Evolutionary conservation across 139 green algal genomes (phyloP), one percentile per base, ranked within the genome.

Genomic region (Trebouxia sp.): DNA sequence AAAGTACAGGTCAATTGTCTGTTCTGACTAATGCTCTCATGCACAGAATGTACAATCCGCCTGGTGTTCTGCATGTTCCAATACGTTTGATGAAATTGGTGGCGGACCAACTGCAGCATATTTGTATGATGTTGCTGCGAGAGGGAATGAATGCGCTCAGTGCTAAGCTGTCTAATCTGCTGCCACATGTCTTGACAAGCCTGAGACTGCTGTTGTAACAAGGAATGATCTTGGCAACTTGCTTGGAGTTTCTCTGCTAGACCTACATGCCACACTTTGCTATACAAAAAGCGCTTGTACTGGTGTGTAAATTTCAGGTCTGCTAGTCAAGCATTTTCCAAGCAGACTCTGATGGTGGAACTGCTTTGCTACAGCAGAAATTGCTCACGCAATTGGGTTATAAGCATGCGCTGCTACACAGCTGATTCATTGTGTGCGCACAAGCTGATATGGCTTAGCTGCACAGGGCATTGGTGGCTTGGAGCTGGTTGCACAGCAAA

Each of bases 51-150:
- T 6, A 69, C 0, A 0, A 69, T 17, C 20, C 30, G 58, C 30
- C 58, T 69, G 12, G 58, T 69, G 28, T 10, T 24, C 30, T 69
- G 58, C 58, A 42, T 69, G 30, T 69, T 69, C 58, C 58, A 69
- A 42, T 69, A 69, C 30, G 39, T 28, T 30, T 42, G 14, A 24
- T 69, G 58, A 24, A 42, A 69, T 6, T 28, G 30, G 26, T 69
- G 58, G 28, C 58, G 39, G 28, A 15, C 58, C 39, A 69, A 30
- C 12, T 69, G 58, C 58, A 69, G 58, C 30, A 8, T 69, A 12
- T 20, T 39, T 6, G 14, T 24, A 22, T 69, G 58, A 28, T 69
- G 30, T 22, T 69, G 58, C 58, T 38, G 39, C 58, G 26, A 15
- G 30, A 42, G 58, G 12, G 7, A 24, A 24, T 42, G 28, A 10